phyloP scores from a whole-genome alignment of 1,284 basidiomycete species.

The Cryptococcus depauperatus region DNA sequence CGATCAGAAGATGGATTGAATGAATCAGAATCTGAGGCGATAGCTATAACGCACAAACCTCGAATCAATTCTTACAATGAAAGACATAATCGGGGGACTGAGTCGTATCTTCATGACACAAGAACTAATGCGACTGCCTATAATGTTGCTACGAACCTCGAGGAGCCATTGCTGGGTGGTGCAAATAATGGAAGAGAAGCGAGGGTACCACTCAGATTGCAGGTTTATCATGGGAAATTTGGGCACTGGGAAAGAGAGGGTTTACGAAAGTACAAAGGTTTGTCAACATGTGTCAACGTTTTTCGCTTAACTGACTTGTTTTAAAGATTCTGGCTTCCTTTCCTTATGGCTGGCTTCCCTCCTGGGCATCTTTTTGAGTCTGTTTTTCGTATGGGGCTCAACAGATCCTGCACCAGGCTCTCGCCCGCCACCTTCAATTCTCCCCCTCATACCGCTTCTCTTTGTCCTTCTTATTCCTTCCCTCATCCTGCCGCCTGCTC shows the following conservation, averaged over 20 bases:
- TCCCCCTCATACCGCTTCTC: constrained; percentile 77
- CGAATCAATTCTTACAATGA: background rate
- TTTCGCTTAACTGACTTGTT: background rate
- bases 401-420: constrained; percentile 34
- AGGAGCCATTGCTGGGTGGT: constrained; percentile 25
- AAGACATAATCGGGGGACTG: constrained; percentile 13
- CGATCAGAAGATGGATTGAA: constrained; percentile 24
- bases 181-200: constrained; percentile 8
- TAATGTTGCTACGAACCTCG: constrained; percentile 13
- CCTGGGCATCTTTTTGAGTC: constrained; percentile 33
- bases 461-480: constrained; percentile 67
- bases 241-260: constrained; percentile 43
- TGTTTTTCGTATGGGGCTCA: constrained; percentile 44
- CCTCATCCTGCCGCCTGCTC: constrained; percentile 62
- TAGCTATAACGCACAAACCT: constrained; percentile 25
- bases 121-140: background rate
- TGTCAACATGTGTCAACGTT: constrained; percentile 2
- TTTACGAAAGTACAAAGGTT: constrained; percentile 43
- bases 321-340: constrained; percentile 39
- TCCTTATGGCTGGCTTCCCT: constrained; percentile 39
- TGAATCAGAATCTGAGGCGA: constrained; percentile 10
- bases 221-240: constrained; percentile 42
- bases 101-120: constrained; percentile 18
- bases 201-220: constrained; percentile 34
- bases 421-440: constrained; percentile 43